These are phyloP conservation scores for Saturnispora bothae DNA, from an alignment of 805 yeast species.

Conservation along the genomic window DNA sequence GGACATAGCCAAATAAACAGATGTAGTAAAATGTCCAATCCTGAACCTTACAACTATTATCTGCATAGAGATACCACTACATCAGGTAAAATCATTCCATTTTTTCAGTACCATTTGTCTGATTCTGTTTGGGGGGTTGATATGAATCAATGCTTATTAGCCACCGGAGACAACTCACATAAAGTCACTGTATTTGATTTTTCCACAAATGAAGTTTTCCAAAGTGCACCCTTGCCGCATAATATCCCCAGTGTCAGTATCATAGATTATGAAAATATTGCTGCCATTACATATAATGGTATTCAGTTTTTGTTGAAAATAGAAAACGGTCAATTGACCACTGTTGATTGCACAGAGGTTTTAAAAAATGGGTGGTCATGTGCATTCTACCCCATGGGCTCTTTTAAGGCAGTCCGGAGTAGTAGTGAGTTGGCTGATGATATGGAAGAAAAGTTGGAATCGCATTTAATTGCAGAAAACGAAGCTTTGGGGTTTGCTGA, in stretches of 20 bases:
- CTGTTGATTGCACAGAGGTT: background rate
- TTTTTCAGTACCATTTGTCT: conserved; percentile 1
- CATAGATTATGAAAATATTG: background rate
- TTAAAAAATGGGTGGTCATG: conserved; percentile 5
- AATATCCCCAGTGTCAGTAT: conserved; percentile 39
- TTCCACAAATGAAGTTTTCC: background rate
- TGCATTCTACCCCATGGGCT: conserved; percentile 1
- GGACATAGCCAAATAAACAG: no score
- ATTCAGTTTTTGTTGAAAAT: conserved; percentile 7
- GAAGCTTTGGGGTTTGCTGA: conserved; percentile 2
- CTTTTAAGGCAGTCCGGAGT: conserved; percentile 4
- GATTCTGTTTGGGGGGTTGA: conserved; percentile 51
- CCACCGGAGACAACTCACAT: conserved; percentile 46
- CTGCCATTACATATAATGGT: conserved; percentile 5
- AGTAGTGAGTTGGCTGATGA: no score
- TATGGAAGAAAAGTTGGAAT: no score
- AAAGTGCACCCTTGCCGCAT: conserved; percentile 36
- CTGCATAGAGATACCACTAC: background rate
- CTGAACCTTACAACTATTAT: no score
- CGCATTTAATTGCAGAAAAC: conserved; percentile 4
- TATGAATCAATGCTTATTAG: conserved; percentile 30
- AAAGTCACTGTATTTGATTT: conserved; percentile 30
- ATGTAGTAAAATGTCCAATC: no score
- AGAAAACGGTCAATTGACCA: background rate
- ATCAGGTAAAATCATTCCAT: background rate